Evolutionary conservation across 768 basidiomycete species (phyloP).

Genomic region (Leucogyrophana mollusca): DNA sequence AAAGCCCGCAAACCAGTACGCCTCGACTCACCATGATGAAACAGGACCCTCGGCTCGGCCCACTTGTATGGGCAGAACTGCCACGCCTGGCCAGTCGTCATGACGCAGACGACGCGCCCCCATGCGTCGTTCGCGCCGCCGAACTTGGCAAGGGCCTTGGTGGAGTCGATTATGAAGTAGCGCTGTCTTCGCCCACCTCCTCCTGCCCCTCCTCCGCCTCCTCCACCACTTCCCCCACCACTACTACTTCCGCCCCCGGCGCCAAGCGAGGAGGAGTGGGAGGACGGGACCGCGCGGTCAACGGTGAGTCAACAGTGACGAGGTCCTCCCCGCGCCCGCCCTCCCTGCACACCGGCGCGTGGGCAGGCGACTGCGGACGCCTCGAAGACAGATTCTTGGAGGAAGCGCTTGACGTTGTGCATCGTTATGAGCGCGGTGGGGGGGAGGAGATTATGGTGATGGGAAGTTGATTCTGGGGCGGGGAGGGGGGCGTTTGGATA

Average conservation of each 20-base stretch:
- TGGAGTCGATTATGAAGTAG: slow-evolving; percentile 89
- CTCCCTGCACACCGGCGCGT: slow-evolving; percentile 72
- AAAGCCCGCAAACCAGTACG: no score
- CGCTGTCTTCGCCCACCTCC: no score
- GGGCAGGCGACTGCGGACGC: slow-evolving; percentile 14
- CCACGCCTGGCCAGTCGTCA: slow-evolving; percentile 99
- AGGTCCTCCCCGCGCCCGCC: slow-evolving; percentile 83
- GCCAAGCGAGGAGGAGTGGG: no score
- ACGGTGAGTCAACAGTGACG: slow-evolving; percentile 72
- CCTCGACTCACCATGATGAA: slow-evolving; percentile 94
- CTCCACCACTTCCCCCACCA: no score
- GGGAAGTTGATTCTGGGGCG: slow-evolving; percentile 71
- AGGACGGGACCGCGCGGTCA: slow-evolving; percentile 54
- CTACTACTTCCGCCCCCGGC: no score
- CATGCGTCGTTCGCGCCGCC: slow-evolving; percentile 69
- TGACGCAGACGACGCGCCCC: slow-evolving; percentile 96
- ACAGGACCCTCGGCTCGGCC: slow-evolving; percentile 88
- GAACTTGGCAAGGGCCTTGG: slow-evolving; percentile 93
- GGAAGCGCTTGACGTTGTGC: slow-evolving; percentile 93
- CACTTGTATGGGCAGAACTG: slow-evolving; percentile 98
- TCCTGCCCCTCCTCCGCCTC: no score
- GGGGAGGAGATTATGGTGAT: slow-evolving; percentile 98
- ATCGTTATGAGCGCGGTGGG: slow-evolving; percentile 95
- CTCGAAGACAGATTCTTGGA: slow-evolving; percentile 82
- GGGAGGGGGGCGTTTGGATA: not conserved